A percentile compares a stretch with the other conserved stretches of the same genome.
phyloP scores from a whole-genome alignment of 768 basidiomycete species.

The Lentinula boryana region DNA sequence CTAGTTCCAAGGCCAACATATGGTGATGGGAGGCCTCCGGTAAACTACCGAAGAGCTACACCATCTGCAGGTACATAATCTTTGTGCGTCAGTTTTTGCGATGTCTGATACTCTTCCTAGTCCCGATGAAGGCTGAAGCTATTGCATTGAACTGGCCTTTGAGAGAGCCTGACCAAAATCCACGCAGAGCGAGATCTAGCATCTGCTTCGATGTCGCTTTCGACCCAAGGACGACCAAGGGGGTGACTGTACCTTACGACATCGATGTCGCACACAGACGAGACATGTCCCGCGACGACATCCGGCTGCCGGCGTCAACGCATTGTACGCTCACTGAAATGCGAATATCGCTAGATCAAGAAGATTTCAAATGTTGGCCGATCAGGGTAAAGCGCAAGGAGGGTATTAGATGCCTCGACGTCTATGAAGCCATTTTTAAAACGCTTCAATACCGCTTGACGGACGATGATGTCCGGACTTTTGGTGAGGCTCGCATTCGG shows the following conservation, averaged over 20 bases:
- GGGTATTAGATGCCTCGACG: slow-evolving; percentile 1
- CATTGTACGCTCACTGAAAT: slow-evolving; percentile 5
- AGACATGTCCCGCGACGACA: neutral
- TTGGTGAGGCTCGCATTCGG: slow-evolving; percentile 6
- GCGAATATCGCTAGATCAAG: neutral
- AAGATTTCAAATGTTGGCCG: slow-evolving; percentile 1
- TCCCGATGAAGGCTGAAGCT: slow-evolving; percentile 5
- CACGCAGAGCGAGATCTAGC: neutral
- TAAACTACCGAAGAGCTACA: neutral
- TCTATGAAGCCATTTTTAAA: slow-evolving; percentile 2
- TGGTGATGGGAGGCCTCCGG: neutral
- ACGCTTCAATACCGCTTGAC: slow-evolving; percentile 1
- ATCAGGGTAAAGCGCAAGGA: slow-evolving; percentile 2
- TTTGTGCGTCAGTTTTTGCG: neutral
- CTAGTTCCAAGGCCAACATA: neutral
- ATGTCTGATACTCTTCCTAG: neutral
- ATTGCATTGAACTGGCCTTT: slow-evolving; percentile 5
- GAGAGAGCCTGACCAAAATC: neutral
- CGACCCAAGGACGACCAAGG: neutral
- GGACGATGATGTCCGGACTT: slow-evolving; percentile 1
- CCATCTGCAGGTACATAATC: neutral
- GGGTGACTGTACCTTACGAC: neutral
- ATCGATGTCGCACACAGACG: neutral
- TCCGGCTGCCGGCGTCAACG: slow-evolving; percentile 1
- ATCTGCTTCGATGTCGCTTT: slow-evolving; percentile 5